These are phyloP conservation scores for Cystobasidium ongulense DNA, from an alignment of 768 basidiomycete species.

Conservation along the genomic window DNA sequence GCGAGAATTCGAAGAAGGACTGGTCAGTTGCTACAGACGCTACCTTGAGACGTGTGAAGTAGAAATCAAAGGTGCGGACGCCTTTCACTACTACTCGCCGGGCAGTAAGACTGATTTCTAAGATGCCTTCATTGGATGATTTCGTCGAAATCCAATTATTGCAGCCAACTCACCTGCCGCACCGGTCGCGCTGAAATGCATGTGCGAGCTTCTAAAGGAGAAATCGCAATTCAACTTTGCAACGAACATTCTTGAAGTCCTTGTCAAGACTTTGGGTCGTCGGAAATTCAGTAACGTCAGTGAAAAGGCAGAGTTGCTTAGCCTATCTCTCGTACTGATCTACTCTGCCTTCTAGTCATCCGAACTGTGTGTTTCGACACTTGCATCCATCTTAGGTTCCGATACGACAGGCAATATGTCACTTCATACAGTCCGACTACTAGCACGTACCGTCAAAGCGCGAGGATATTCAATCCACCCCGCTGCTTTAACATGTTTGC, in stretches of 20 bases:
- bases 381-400: constrained; percentile 71
- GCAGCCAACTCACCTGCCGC: constrained; percentile 42
- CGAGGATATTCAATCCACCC: constrained; percentile 81
- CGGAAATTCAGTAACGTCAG: constrained; percentile 82
- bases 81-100: background rate
- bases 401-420: constrained; percentile 75
- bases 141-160: background rate
- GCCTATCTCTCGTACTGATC: background rate
- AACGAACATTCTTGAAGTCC: constrained; percentile 76
- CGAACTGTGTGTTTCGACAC: constrained; percentile 69
- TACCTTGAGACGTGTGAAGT: constrained; percentile 76
- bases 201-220: constrained; percentile 74
- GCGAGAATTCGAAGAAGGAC: constrained; percentile 91
- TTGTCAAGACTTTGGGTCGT: constrained; percentile 72
- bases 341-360: constrained; percentile 56
- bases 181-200: constrained; percentile 67
- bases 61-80: constrained; percentile 68
- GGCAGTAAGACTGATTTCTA: no score
- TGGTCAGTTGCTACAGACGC: constrained; percentile 76
- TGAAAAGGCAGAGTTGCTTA: constrained; percentile 26
- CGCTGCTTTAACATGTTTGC: constrained; percentile 71
- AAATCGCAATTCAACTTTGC: constrained; percentile 96
- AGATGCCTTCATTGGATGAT: background rate
- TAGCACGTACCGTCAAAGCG: constrained; percentile 95
- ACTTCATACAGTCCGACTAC: constrained; percentile 74